Evolutionary conservation across 768 basidiomycete species (phyloP).

Genomic region (Lyophyllum atratum): DNA sequence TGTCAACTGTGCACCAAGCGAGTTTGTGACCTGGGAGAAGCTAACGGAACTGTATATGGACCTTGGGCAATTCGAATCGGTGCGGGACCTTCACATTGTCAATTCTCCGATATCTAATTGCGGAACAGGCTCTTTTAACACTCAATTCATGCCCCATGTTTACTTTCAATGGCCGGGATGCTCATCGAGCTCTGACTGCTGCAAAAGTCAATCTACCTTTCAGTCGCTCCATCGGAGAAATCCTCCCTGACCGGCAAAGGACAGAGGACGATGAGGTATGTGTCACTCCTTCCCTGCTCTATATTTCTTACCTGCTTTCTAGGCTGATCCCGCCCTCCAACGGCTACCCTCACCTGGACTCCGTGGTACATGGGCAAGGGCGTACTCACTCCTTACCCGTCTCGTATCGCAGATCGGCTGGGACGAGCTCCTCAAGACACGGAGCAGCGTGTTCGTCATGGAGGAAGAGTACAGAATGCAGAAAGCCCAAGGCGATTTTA

Average conservation of each 20-base stretch:
- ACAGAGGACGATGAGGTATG: constrained; percentile 83
- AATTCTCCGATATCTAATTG: background rate
- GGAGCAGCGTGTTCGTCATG: constrained; percentile 98
- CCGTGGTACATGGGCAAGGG: constrained; percentile 94
- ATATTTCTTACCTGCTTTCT: background rate
- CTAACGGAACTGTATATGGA: constrained; percentile 95
- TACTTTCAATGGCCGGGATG: constrained; percentile 95
- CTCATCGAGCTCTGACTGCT: constrained; percentile 82
- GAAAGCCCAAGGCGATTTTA: constrained; percentile 79
- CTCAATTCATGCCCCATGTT: constrained; percentile 99
- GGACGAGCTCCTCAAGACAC: constrained; percentile 96
- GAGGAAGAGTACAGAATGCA: constrained; percentile 99
- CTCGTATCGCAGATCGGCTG: constrained; percentile 96
- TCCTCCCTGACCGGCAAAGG: constrained; percentile 82
- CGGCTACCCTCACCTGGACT: constrained; percentile 95
- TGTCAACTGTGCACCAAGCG: constrained; percentile 97
- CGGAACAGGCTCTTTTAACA: constrained; percentile 71
- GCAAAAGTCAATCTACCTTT: constrained; percentile 84
- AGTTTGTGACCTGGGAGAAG: constrained; percentile 99
- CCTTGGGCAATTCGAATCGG: constrained; percentile 80
- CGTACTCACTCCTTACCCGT: constrained; percentile 86
- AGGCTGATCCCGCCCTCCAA: constrained; percentile 92
- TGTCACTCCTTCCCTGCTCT: background rate
- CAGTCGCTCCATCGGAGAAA: constrained; percentile 83
- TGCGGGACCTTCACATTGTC: constrained; percentile 28